Conservation (phyloP, 148 eudicot species). For the Arbutus unedo region DNA sequence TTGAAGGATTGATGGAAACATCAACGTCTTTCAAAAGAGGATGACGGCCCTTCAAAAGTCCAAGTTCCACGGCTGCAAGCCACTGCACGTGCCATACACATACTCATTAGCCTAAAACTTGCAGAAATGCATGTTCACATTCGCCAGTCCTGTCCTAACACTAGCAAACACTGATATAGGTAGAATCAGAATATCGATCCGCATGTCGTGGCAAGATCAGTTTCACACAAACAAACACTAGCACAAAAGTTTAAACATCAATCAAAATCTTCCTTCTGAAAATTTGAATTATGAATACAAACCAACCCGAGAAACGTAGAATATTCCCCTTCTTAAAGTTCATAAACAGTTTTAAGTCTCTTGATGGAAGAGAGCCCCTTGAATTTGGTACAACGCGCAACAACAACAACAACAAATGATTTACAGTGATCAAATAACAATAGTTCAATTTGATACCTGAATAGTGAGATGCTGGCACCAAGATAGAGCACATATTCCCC, state of each 20-base stretch:
- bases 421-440: neutral
- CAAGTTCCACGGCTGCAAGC: conserved; percentile 96
- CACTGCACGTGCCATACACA: conserved; percentile 51
- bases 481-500: conserved; percentile 33
- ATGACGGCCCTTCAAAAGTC: conserved; percentile 91
- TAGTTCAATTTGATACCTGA: conserved; percentile 55
- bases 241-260: neutral
- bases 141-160: neutral
- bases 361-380: conserved; percentile 7
- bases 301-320: neutral
- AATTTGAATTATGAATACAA: neutral
- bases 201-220: too few species aligned
- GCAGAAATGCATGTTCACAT: neutral
- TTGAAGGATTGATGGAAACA: conserved; percentile 73
- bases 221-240: neutral
- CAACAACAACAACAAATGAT: neutral
- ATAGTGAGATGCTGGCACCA: conserved; percentile 79
- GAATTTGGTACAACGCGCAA: neutral
- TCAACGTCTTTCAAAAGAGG: conserved; percentile 78
- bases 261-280: neutral
- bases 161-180: neutral
- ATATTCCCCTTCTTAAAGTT: neutral
- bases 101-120: conserved; percentile 15
- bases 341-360: neutral
- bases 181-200: neutral